Base-by-base conservation (phyloP, 345 rosid genomes). In the Lepidium sativum region DNA sequence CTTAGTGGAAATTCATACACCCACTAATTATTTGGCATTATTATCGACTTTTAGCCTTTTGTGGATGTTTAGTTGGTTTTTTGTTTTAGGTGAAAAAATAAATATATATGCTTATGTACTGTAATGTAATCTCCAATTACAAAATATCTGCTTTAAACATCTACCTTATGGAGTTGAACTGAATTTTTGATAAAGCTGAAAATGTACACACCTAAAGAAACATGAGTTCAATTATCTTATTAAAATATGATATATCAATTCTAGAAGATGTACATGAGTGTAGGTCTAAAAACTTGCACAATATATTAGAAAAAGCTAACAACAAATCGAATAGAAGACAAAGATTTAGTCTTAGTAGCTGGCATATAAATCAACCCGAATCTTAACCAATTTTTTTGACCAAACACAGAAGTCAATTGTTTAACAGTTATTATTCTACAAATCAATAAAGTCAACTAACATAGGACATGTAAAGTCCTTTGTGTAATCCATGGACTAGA, bases 1-100 rank as follows among this genome's bases (percentile, higher is more conserved):
- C 53, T 56, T 50, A 71, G 75, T 71, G 75, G n/a, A 64, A 65
- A 64, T 49, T 50, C 70, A 64, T 64, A 64, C 58, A 65, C 48
- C 75, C 75, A 71, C 75, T 71, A 71, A 71, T 64, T 20, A 21
- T 57, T 71, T 71, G 75, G 70, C 70, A 71, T 71, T 64, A 71
- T 65, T 64, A 54, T 56, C 54, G 1, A 57, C 75, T 71, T 71
- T 64, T 48, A 40, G 54, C 47, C 53, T 56, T 70, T 70, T 70
- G 41, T 55, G 69, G 37, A n/a, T 37, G 55, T 71, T 63, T 54
- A 53, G 42, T 63, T 70, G 56, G 68, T 23, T 60, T 27, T 47
- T 64, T 49, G 53, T 64, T 71, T 40, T 71, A 49, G 47, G 60
- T 71, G 69, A 34, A 56, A 1, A 21, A 27, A 27, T 27, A 27